phyloP scores from a whole-genome alignment of 2,329 filamentous ascomycete species.

The Fusarium tjaetaba region DNA sequence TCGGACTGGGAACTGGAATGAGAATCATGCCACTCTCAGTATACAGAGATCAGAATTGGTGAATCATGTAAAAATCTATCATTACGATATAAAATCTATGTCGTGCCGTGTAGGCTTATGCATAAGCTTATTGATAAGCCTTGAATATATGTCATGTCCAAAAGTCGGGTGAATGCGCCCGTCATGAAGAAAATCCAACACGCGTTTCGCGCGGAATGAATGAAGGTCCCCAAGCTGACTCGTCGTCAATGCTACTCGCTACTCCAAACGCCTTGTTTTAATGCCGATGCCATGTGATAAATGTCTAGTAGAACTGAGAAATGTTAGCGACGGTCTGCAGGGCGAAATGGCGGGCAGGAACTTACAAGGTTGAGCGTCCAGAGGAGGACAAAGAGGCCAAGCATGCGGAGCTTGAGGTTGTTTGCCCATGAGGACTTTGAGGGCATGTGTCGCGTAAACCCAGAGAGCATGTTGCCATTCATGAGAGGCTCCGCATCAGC shows the following conservation, averaged over 20 bases:
- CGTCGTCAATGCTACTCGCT: slow-evolving; percentile 5
- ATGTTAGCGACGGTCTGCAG: neutral
- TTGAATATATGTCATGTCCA: slow-evolving; percentile 17
- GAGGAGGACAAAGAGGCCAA: slow-evolving; percentile 30
- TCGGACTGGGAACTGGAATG: neutral
- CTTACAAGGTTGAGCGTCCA: slow-evolving; percentile 35
- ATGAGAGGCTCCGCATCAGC: slow-evolving; percentile 31
- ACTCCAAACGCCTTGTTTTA: slow-evolving; percentile 29
- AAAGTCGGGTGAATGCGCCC: slow-evolving; percentile 5
- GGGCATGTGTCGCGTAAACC: slow-evolving; percentile 25
- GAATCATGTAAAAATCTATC: slow-evolving; percentile 15
- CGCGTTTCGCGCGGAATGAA: neutral
- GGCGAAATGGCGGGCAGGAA: fast-evolving
- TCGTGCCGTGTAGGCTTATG: slow-evolving; percentile 25
- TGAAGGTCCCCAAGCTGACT: neutral
- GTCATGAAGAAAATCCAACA: slow-evolving; percentile 9
- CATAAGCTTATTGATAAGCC: slow-evolving; percentile 8
- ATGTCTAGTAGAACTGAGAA: slow-evolving; percentile 26
- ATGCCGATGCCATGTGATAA: neutral
- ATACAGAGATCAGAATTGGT: neutral
- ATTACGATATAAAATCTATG: slow-evolving; percentile 33
- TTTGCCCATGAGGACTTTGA: slow-evolving; percentile 30
- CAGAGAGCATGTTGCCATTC: slow-evolving; percentile 11
- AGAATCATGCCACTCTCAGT: neutral
- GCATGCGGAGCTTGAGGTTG: slow-evolving; percentile 30